Percentiles rank a stretch among this genome's conserved stretches.
phyloP scores from a whole-genome alignment of 2,329 filamentous ascomycete genomes.

The Myrmaecium sp. region DNA sequence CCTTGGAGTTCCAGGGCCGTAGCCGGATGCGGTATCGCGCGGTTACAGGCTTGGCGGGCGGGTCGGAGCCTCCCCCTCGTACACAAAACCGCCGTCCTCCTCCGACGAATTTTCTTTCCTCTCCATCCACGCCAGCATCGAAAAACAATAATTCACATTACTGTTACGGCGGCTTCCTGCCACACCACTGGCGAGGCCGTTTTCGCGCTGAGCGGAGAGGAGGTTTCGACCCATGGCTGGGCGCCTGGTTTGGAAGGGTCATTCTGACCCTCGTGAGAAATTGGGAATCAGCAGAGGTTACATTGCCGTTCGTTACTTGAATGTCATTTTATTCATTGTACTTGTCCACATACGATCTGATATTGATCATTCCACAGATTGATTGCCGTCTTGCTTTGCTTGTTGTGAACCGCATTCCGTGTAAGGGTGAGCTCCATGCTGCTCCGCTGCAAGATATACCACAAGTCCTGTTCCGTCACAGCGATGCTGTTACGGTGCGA shows the following conservation, averaged over 20 bases:
- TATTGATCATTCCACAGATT: not conserved
- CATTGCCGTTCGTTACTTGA: conserved; percentile 18
- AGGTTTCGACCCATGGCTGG: conserved; percentile 48
- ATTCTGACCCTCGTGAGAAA: conserved; percentile 44
- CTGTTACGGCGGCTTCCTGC: conserved; percentile 37
- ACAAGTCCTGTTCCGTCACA: not conserved
- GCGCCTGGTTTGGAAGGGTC: conserved; percentile 51
- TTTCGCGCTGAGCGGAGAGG: conserved; percentile 54
- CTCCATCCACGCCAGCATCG: conserved; percentile 34
- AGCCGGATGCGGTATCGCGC: conserved; percentile 10
- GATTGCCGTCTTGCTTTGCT: not conserved
- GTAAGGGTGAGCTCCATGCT: too few species aligned
- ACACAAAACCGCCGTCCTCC: conserved; percentile 9
- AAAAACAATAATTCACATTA: conserved; percentile 34
- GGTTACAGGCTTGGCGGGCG: conserved; percentile 1
- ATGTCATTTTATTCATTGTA: not conserved
- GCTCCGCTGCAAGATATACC: not conserved
- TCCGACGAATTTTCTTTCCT: conserved; percentile 18
- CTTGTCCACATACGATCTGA: not conserved
- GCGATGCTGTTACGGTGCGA: not conserved
- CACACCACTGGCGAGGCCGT: conserved; percentile 36
- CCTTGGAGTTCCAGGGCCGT: conserved; percentile 12
- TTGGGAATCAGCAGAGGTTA: conserved; percentile 61
- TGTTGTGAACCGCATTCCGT: too few species aligned
- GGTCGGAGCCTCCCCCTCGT: conserved; percentile 4